Base-by-base conservation (phyloP, 371 early-diverging fungal species). In the Actinomucor elegans region DNA sequence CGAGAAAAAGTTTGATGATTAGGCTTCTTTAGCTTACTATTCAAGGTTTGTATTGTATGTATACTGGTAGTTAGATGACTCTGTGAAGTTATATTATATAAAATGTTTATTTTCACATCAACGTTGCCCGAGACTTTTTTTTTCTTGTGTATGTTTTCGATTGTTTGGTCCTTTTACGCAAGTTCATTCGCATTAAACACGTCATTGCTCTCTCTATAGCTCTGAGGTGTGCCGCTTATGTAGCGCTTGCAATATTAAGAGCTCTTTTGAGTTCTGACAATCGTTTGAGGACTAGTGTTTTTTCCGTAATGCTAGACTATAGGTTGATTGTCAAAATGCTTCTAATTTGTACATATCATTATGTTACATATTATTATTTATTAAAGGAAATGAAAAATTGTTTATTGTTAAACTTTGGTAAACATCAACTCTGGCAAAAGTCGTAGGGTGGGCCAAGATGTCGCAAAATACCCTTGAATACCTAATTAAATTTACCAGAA, bases 181-280 rank as follows among this genome's bases (percentile, higher is more conserved):
- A 61, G 62, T 61, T 61, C 62, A 61, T 61, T 61, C 62, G 62
- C 62, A 56, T 51, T 52, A 61, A 15, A 51, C 51, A 56, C 62
- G 33, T 56, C 18, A 46, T 18, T 55, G 62, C 62, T 61, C 34
- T 41, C 15, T 55, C 42, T 12, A 56, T 56, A 56, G 57, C 62
- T 36, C 37, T 42, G 35, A 41, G 24, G 62, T 61, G 43, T 55
- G 47, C 56, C 35, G 62, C 62, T 61, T 54, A 61, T 47, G 62
- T 61, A 61, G 62, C 62, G 62, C 62, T 61, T 61, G 62, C 62
- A 56, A 61, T 26, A 61, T 51, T 26, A 56, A 56, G 38, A 23
- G 48, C 40, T 40, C 23, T 38, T 21, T 29, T 21, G 32, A 40
- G 40, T 15, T 29, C 48, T 56, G 62, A 36, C 50, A 21, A 40